Evolutionary conservation across 306 rosid species (phyloP), one percentile per base, ranked within the genome.

Genomic region (Quercus engelmannii): DNA sequence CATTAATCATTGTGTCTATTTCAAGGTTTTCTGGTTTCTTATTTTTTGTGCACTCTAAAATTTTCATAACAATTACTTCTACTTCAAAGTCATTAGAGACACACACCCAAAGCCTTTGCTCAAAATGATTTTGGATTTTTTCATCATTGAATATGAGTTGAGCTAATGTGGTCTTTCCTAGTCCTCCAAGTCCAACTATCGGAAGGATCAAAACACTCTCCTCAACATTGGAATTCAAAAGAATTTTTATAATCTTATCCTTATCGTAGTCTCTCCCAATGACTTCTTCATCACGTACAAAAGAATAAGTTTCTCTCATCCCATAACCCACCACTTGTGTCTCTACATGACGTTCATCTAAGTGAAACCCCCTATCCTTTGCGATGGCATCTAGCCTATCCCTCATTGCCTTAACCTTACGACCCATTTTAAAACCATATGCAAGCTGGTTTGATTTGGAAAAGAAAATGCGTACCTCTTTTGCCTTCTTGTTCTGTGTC

Each of bases 151-250:
- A 74, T 6, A 74, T 6, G 2, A 73, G 33, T 55, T 69, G 74
- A 74, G 74, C 78, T 73, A 79, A 65, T 6, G 78, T 7, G 18
- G 83, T 74, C 73, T 80, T 80, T 31, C 83, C 79, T 9, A 74
- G 20, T 54, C 83, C 79, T 25, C 79, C 79, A 18, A 58, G 5
- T 7, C 83, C 83, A 65, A 80, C 25, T 2, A 80, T 55, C 0
- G 83, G 62, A 65, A 80, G 68, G 25, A 80, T n/a, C 1, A 64
- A 30, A 55, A 77, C 55, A 55, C n/a, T 31, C 3, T 74, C 61
- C 2, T 65, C 23, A 30, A 38, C 1, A 19, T 6, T 35, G 7
- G 70, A 54, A 17, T 65, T 10, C 30, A 67, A 23, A 10, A 80
- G 13, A 63, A 20, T 2, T 31, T 21, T 28, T 1, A 73, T 0